These are phyloP conservation scores for Lecanoromycetidae sp. DNA, from an alignment of 2,329 filamentous ascomycete genomes.

Conservation along the genomic window DNA sequence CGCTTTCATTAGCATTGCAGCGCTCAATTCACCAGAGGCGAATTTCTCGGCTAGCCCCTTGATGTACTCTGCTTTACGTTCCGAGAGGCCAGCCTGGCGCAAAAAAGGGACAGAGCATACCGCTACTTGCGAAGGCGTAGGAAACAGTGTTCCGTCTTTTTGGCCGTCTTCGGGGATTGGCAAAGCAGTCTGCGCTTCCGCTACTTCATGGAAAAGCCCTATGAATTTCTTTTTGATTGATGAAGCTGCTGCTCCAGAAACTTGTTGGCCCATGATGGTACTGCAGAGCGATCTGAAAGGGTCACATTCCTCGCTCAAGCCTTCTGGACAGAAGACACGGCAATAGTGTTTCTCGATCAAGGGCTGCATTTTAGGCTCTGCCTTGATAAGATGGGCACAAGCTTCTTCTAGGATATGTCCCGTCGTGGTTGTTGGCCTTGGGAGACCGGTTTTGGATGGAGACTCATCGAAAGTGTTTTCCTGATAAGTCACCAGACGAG, in stretches of 20 bases:
- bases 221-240: slow-evolving; percentile 83
- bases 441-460: slow-evolving; percentile 30
- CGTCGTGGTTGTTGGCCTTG: slow-evolving; percentile 45
- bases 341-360: slow-evolving; percentile 67
- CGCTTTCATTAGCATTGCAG: slow-evolving; percentile 62
- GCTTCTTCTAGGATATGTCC: slow-evolving; percentile 64
- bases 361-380: slow-evolving; percentile 59
- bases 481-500: slow-evolving; percentile 38
- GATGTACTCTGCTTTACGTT: slow-evolving; percentile 93
- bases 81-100: slow-evolving; percentile 75
- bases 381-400: slow-evolving; percentile 57
- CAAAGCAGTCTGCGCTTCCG: too few species aligned
- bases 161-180: slow-evolving; percentile 21
- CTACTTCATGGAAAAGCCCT: slow-evolving; percentile 49
- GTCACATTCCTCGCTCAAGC: slow-evolving; percentile 73
- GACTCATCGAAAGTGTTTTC: slow-evolving; percentile 27
- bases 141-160: slow-evolving; percentile 41
- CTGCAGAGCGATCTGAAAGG: slow-evolving; percentile 74
- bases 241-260: slow-evolving; percentile 80
- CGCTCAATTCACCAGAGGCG: slow-evolving; percentile 57
- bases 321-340: slow-evolving; percentile 65
- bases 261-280: slow-evolving; percentile 92
- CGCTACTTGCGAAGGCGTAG: slow-evolving; percentile 62
- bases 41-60: slow-evolving; percentile 78
- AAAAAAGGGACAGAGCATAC: slow-evolving; percentile 52